These are phyloP conservation scores for Monilinia fructigena DNA, from an alignment of 2,329 filamentous ascomycete species.

Conservation along the genomic window DNA sequence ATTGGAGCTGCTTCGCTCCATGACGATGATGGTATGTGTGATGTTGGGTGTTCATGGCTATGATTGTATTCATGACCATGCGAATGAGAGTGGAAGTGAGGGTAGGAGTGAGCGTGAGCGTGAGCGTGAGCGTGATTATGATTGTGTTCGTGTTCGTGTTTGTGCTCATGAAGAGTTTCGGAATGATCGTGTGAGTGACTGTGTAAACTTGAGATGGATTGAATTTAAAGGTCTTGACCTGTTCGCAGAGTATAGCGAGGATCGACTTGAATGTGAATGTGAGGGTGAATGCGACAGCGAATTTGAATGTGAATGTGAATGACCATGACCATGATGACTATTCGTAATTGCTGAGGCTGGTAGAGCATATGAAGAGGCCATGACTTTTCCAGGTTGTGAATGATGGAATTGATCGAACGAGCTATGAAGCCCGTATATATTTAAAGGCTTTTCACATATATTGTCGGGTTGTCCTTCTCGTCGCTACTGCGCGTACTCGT, in stretches of 20 bases:
- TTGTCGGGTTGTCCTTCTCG: neutral
- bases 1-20: conserved; percentile 31
- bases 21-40: conserved; percentile 29
- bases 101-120: neutral
- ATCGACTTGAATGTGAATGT: conserved; percentile 34
- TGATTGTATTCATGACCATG: conserved; percentile 13
- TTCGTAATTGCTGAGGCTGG: conserved; percentile 39
- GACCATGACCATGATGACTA: conserved; percentile 31
- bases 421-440: conserved; percentile 29
- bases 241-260: conserved; percentile 29
- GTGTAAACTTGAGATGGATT: conserved; percentile 36
- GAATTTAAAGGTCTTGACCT: conserved; percentile 30
- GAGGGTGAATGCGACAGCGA: conserved; percentile 31
- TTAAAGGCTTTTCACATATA: conserved; percentile 8
- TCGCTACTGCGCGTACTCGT: neutral
- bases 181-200: conserved; percentile 33
- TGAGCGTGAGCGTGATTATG: conserved; percentile 8
- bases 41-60: conserved; percentile 23
- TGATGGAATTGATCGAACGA: conserved; percentile 25
- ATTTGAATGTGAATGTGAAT: no score
- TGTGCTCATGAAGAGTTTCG: conserved; percentile 31
- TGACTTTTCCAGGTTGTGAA: conserved; percentile 24
- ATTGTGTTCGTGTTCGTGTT: conserved; percentile 24
- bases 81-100: conserved; percentile 25
- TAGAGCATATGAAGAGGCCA: conserved; percentile 41